These are phyloP conservation scores for Coix lacrymajobi DNA, from an alignment of 176 grass and related monocot species.

Conservation along the genomic window DNA sequence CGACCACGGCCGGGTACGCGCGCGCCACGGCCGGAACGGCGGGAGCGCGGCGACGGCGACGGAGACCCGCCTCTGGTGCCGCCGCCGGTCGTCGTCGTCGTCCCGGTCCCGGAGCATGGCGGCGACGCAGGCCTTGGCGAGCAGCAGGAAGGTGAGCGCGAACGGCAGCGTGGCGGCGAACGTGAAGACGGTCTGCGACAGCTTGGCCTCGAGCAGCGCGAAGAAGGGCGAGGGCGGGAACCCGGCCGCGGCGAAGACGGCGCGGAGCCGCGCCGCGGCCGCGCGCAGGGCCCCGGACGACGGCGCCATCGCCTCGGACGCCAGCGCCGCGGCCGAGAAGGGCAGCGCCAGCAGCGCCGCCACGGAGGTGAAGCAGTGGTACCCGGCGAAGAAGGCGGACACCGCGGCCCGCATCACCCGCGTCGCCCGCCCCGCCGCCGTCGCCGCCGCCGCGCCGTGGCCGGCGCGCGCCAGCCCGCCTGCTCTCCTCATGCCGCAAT, in stretches of 20 bases:
- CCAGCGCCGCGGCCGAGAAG: conserved; percentile 52
- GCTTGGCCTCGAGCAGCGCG: conserved; percentile 65
- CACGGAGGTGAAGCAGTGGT: conserved; percentile 66
- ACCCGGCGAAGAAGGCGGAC: conserved; percentile 58
- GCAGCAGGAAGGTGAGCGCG: conserved; percentile 59
- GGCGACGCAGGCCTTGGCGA: conserved; percentile 72
- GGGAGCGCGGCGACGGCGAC: conserved; percentile 1
- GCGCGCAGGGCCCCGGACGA: conserved; percentile 13
- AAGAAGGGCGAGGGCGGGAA: conserved; percentile 75
- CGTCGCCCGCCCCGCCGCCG: conserved; percentile 47
- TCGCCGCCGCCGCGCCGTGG: background rate
- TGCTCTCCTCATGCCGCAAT: conserved; percentile 11
- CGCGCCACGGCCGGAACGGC: conserved; percentile 19
- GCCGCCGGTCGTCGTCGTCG: background rate
- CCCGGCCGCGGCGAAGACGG: conserved; percentile 62
- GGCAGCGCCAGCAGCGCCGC: conserved; percentile 65
- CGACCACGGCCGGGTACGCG: conserved; percentile 49
- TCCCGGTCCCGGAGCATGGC: conserved; percentile 38
- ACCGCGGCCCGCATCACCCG: conserved; percentile 45
- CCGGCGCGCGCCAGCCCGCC: background rate
- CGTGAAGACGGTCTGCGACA: conserved; percentile 71
- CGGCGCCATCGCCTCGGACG: conserved; percentile 35
- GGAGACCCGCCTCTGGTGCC: background rate
- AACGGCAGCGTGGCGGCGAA: conserved; percentile 58
- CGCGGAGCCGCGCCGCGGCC: conserved; percentile 45